Evolutionary conservation across 169 alveolate species (phyloP).

Genomic region (Toxoplasma gondii): DNA sequence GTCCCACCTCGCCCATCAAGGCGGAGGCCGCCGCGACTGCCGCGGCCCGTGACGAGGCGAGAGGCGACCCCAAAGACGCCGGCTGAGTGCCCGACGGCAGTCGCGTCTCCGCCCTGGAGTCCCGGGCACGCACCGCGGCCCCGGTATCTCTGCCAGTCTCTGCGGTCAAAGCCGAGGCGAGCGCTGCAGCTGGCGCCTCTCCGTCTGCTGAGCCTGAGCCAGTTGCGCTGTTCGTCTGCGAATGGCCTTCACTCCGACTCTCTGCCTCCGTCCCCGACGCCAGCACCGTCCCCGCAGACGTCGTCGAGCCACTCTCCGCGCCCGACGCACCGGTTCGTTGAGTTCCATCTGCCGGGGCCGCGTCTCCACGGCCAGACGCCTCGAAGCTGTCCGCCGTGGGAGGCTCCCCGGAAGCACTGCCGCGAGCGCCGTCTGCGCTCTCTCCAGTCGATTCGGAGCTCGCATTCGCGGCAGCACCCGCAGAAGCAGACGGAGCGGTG

Average conservation of each 20-base stretch:
- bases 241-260: not conserved
- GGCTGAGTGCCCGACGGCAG: not conserved
- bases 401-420: too few species aligned
- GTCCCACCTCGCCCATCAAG: constrained; percentile 11
- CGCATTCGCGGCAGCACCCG: not conserved
- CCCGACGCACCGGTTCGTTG: not conserved
- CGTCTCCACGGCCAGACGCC: too few species aligned
- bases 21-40: constrained; percentile 38
- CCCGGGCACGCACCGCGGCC: not conserved
- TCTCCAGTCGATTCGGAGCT: too few species aligned
- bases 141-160: too few species aligned
- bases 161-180: too few species aligned
- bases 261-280: constrained; percentile 34
- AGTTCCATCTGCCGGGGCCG: not conserved
- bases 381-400: too few species aligned
- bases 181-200: not conserved
- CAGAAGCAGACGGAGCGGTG: not conserved
- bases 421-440: too few species aligned
- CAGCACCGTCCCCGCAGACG: not conserved
- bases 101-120: not conserved
- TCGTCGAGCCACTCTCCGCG: not conserved
- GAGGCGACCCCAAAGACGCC: not conserved
- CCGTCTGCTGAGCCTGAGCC: constrained; percentile 5
- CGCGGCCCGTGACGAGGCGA: not conserved
- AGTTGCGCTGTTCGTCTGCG: not conserved